Conservation (phyloP, 2,329 filamentous ascomycete species). For the Thermothelomyces thermophilus region DNA sequence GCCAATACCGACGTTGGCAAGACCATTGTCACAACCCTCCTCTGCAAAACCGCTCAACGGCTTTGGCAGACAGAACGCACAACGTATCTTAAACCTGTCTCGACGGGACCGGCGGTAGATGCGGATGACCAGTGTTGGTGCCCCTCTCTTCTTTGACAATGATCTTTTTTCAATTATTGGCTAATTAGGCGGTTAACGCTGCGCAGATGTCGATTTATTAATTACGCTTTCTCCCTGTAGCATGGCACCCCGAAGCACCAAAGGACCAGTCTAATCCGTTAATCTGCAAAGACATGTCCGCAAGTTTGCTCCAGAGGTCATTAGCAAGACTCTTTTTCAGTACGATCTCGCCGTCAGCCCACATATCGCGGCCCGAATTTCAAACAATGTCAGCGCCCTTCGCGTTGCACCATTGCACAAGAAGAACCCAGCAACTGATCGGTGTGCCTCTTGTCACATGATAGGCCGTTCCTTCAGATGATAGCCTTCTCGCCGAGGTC, state of each 20-base stretch:
- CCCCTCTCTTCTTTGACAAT: too few relatives aligned
- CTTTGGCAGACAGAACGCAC: constrained; percentile 41
- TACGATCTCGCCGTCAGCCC: constrained; percentile 71
- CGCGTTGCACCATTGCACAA: background rate
- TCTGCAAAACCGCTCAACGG: constrained; percentile 56
- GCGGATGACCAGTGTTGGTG: constrained; percentile 59
- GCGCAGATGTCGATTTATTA: background rate
- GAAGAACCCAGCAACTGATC: too few relatives aligned
- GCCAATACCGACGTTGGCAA: constrained; percentile 83
- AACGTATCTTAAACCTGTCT: constrained; percentile 73
- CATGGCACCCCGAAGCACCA: background rate
- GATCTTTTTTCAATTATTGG: too few relatives aligned
- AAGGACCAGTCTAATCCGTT: background rate
- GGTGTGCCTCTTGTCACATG: background rate
- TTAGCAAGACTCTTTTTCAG: constrained; percentile 56
- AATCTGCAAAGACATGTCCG: constrained; percentile 40
- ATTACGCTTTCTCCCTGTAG: background rate
- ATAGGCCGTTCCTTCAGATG: constrained; percentile 46
- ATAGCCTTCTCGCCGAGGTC: constrained; percentile 44
- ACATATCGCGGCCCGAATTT: constrained; percentile 58
- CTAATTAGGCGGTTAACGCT: background rate
- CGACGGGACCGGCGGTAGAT: constrained; percentile 63
- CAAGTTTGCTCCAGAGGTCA: constrained; percentile 47
- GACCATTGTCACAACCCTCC: constrained; percentile 68
- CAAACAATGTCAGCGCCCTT: constrained; percentile 35